Evolutionary conservation across 1,139 yeast genomes (phyloP), one percentile per base, ranked within the genome.

Genomic region (Hyphopichia pseudoburtonii): DNA sequence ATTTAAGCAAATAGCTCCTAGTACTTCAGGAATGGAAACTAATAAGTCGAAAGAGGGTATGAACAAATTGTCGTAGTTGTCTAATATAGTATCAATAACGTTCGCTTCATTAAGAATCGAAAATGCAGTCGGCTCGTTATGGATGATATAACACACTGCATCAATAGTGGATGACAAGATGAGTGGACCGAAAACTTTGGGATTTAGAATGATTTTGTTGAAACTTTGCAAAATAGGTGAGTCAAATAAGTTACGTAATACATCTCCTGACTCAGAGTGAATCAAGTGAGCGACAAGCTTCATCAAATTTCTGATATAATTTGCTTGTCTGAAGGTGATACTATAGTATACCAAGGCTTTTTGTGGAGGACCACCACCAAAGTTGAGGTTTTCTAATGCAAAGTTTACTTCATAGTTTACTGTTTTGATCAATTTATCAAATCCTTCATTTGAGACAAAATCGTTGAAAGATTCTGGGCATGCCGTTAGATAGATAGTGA

Each of bases 91-190:
- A 36, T 85, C 86, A 28, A 89, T 77, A 1, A 87, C 79, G 2
- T 80, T 77, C 0, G 95, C 86, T 56, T 90, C 97, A 35, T 78
- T 81, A 50, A 90, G 71, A 34, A 90, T 84, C 3, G 87, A 75
- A 52, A 76, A 89, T 3, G 96, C 88, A 0, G 97, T 88, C 3
- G 97, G 96, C 51, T 90, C 97, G 47, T 86, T 86, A 54, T 90
- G 94, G 33, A 90, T 80, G 45, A 89, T 86, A 24, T 78, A 77
- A 33, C 84, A 77, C 17, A 89, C 73, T 16, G 84, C 77, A 46
- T 80, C 86, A 27, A 90, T 61, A 0, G 88, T 75, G 15, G 78
- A 69, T 0, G 88, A 71, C 15, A 86, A 60, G n/a, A 87, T 63
- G 17, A 78, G 73, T 23, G 82, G 79, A 0, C 96, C 96, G 64